Conservation (phyloP, 2,329 filamentous ascomycete genomes). For the Hymenoscyphus occultus region DNA sequence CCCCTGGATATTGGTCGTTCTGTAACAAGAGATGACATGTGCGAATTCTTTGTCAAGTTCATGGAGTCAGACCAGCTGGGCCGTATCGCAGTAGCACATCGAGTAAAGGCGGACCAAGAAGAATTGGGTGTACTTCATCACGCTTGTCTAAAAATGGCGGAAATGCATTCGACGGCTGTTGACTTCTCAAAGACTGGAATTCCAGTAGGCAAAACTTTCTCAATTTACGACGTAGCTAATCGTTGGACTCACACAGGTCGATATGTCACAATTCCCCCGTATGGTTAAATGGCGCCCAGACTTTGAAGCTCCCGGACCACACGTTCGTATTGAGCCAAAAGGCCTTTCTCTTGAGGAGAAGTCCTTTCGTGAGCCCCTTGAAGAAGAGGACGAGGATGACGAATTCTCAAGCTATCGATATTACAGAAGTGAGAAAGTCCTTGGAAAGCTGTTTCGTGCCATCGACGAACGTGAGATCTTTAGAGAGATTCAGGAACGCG, state of each 20-base stretch:
- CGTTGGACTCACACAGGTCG: constrained; percentile 22
- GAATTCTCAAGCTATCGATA: constrained; percentile 50
- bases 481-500: constrained; percentile 28
- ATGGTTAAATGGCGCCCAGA: constrained; percentile 43
- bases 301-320: constrained; percentile 51
- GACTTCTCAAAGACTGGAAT: constrained; percentile 77
- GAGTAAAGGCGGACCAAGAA: constrained; percentile 60
- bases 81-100: constrained; percentile 61
- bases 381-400: constrained; percentile 48
- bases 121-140: constrained; percentile 48
- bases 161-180: constrained; percentile 67
- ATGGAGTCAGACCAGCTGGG: constrained; percentile 67
- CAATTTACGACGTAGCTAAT: neutral
- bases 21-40: constrained; percentile 66
- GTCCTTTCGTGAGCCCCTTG: constrained; percentile 14
- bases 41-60: constrained; percentile 76
- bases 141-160: constrained; percentile 47
- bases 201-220: constrained; percentile 39
- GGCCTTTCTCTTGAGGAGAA: constrained; percentile 23
- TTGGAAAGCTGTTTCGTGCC: constrained; percentile 68
- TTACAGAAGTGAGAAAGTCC: constrained; percentile 65
- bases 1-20: constrained; percentile 58
- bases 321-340: constrained; percentile 41
- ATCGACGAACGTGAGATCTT: constrained; percentile 70
- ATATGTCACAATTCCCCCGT: constrained; percentile 26